Percentiles rank a stretch among this genome's conserved stretches.
Conservation (phyloP, 306 rosid species). For the Psophocarpus tetragonolobus region DNA sequence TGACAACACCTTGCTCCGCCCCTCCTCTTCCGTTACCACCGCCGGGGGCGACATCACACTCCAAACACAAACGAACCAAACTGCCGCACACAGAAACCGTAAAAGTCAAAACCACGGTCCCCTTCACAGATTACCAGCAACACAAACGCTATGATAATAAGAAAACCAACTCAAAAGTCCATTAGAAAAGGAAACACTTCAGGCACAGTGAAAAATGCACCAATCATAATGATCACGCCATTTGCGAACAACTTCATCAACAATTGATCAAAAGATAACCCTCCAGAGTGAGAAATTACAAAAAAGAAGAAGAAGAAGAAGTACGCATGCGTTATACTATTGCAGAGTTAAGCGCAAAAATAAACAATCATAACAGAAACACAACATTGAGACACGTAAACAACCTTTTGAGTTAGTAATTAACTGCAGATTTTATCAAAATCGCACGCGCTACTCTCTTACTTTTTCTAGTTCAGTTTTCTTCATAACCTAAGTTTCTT, state of each 20-base stretch:
- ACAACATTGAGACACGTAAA: slow-evolving; percentile 3
- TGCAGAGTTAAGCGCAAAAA: not conserved
- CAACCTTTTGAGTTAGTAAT: not conserved
- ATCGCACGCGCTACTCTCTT: slow-evolving; percentile 4
- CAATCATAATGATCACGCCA: slow-evolving; percentile 19
- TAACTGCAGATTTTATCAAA: not conserved
- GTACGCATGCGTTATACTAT: slow-evolving; percentile 8
- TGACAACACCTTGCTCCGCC: slow-evolving; percentile 54
- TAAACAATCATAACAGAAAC: not conserved
- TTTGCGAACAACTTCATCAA: not conserved
- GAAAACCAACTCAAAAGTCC: not conserved
- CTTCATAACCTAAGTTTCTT: slow-evolving; percentile 12
- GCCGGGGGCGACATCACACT: slow-evolving; percentile 73
- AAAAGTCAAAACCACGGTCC: not conserved
- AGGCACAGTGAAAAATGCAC: not conserved
- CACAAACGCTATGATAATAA: not conserved
- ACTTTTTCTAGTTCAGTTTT: not conserved
- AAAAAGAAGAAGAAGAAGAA: not conserved
- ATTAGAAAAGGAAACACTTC: not conserved
- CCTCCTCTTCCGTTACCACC: slow-evolving; percentile 73
- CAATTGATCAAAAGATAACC: not conserved
- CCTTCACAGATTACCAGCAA: not conserved
- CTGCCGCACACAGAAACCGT: slow-evolving; percentile 27
- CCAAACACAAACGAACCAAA: slow-evolving; percentile 29
- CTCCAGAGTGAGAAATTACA: not conserved